Base-by-base conservation (phyloP, 371 early-diverging fungal genomes). In the Umbelopsis sp. region DNA sequence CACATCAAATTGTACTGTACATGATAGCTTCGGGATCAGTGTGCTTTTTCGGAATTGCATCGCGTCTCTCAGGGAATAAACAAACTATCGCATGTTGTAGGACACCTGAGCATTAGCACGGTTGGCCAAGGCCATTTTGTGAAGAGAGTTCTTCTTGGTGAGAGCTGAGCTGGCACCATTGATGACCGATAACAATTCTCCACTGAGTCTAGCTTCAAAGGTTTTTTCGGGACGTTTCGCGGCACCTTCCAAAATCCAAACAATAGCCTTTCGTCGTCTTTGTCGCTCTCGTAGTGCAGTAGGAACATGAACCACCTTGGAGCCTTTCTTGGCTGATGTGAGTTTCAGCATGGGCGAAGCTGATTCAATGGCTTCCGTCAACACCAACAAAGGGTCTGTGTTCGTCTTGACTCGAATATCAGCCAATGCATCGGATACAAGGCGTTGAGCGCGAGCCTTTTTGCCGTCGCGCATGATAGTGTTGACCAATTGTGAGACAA, bases 201-300 rank as follows among this genome's bases (percentile, higher is more conserved):
- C 87, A 25, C 92, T 94, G 71, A 97, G 79, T 14, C 95, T 77
- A 70, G 89, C 84, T 64, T 86, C 87, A 75, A 94, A 91, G 46
- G 78, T 69, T 70, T 84, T 86, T 69, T 88, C 91, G 16, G 71
- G 80, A 57, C 93, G 82, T 67, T 84, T 90, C 12, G 82, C 76
- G 0, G 93, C 89, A 18, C 94, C 92, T 35, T 94, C 92, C 65
- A 93, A 69, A 63, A 96, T 92, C 98, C 97, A 97, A 65, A 92
- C 82, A 66, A 96, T 93, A 20, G 91, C 98, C 45, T 86, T 87
- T 65, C 96, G 88, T 62, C 88, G 79, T 50, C 95, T 82, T 78
- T 95, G 94, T 44, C 95, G 82, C 77, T 91, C 87, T 72, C 84
- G 89, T 65, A 97, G 79, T 10, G 98, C 89, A 29, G 79, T 80